These are phyloP conservation scores for Alternaria sp. DNA, from an alignment of 2,329 filamentous ascomycete genomes.

Conservation along the genomic window DNA sequence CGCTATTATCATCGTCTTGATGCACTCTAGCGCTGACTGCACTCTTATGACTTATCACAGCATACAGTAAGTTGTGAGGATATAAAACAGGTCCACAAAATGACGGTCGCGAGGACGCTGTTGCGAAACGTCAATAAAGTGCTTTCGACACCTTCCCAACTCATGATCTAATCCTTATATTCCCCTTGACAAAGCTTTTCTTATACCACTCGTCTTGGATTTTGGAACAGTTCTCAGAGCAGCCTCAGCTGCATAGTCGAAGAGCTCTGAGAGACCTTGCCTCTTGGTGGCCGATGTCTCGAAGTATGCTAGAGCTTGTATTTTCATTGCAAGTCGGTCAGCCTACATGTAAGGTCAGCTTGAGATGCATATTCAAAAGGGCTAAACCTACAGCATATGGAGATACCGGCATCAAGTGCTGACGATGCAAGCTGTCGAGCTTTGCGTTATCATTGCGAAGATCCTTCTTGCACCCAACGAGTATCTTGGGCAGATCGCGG, in stretches of 20 bases:
- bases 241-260: conserved; percentile 21
- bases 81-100: not conserved
- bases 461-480: conserved; percentile 31
- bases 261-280: conserved; percentile 23
- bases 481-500: conserved; percentile 22
- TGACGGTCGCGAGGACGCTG: too few species aligned
- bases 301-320: conserved; percentile 28
- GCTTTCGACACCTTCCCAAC: not conserved
- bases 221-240: not conserved
- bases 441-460: conserved; percentile 7
- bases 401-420: not conserved
- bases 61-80: not conserved
- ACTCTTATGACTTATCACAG: not conserved
- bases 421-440: not conserved
- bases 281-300: conserved; percentile 24
- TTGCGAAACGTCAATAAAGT: not conserved
- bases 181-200: not conserved
- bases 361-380: not conserved
- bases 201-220: not conserved
- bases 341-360: conserved; percentile 11
- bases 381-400: not conserved
- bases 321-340: conserved; percentile 25
- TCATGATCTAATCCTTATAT: not conserved
- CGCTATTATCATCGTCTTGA: not conserved
- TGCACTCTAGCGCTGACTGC: not conserved